Base-by-base conservation (phyloP, 176 grass and related monocot species). In the Aegilops tauschii region DNA sequence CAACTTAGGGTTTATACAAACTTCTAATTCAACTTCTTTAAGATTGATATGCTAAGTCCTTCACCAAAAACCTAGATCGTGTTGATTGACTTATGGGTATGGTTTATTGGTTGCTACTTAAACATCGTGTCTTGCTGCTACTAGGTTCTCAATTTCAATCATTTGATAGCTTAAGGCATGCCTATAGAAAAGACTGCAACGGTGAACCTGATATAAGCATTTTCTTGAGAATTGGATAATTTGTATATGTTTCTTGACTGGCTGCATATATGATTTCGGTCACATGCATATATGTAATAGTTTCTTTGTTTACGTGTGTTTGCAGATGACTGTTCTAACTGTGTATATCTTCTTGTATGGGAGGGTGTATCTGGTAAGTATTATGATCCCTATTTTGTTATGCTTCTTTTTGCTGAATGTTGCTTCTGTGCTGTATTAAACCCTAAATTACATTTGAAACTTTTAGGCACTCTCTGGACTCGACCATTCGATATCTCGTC, bases 381-480 rank as follows among this genome's bases (percentile, higher is more conserved):
- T 83, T 36, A 5, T 21, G 6, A 75, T 47, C 61, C 72, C 7
- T 29, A 67, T 64, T 64, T 8, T 27, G 59, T 67, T 32, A 21
- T 66, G 20, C 56, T 79, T 59, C 65, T 79, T 27, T 8, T 34
- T 61, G 31, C 34, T 79, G 89, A 67, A 35, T 81, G 9, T 76
- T 67, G 34, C 27, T 77, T 87, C 8, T 74, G 7, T 49, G 58
- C 21, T 85, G 3, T 72, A 45, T 83, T 20, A 79, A 32, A 50
- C 49, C 29, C 4, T 35, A 28, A 50, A 23, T 67, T 35, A 67
- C 9, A 82, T 17, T 71, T 76, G 6, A 78, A 77, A 80, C 74
- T 86, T 86, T 65, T 85, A 98, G 96, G 96, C 96, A 88, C 92
- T 98, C 20, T 98, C 96, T 91, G 96, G 96, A 77, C 86, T 98